phyloP scores from a whole-genome alignment of 306 rosid species.

The Hylodesmum podocarpum region DNA sequence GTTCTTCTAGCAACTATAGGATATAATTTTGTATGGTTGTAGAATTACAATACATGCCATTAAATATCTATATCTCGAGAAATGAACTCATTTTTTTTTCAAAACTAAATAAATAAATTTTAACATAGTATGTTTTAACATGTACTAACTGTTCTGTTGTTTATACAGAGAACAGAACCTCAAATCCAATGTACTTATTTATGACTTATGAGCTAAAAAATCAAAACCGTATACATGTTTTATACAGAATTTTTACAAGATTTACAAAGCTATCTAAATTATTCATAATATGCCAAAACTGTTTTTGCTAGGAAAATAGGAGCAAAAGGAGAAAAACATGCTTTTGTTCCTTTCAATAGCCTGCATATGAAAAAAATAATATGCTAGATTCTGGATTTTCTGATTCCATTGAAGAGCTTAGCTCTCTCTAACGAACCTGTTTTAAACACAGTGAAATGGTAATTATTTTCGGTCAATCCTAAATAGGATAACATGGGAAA shows the following conservation, averaged over 20 bases:
- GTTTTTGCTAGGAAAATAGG: background rate
- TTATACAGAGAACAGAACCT: background rate
- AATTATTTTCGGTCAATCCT: background rate
- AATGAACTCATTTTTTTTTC: no score
- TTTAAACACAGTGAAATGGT: slow-evolving; percentile 25
- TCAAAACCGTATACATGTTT: background rate
- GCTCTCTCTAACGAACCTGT: slow-evolving; percentile 46
- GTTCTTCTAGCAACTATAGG: no score
- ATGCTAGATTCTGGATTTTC: slow-evolving; percentile 26
- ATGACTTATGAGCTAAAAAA: background rate
- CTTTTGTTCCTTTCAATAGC: background rate
- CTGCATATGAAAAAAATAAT: background rate
- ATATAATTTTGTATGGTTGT: no score
- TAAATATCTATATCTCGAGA: no score
- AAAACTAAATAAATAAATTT: no score
- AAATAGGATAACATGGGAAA: background rate
- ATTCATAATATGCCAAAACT: background rate
- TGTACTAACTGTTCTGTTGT: no score
- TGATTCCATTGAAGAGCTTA: slow-evolving; percentile 32
- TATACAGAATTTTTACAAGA: background rate
- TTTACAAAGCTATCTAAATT: background rate
- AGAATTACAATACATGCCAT: no score
- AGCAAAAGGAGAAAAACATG: background rate
- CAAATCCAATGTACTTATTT: background rate
- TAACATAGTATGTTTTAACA: no score